phyloP scores from a whole-genome alignment of 371 early-diverging fungal genomes.

The Syncephalastrum racemosum region DNA sequence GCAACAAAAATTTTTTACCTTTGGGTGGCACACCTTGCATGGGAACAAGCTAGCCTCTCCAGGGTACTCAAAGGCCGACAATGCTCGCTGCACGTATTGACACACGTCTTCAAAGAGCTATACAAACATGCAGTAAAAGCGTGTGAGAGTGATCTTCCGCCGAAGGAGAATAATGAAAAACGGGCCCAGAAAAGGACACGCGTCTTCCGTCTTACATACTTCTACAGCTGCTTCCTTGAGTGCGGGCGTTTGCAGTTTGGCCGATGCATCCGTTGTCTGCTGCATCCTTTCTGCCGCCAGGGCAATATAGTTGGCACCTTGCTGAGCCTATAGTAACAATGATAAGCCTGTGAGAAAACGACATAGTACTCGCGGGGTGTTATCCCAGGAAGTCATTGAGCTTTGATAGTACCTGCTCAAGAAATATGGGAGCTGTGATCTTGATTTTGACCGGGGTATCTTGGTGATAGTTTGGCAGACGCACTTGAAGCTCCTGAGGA shows the following conservation, averaged over 20 bases:
- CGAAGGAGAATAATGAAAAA: not conserved
- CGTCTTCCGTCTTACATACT: constrained; percentile 14
- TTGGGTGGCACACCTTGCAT: constrained; percentile 52
- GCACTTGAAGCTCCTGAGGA: constrained; percentile 38
- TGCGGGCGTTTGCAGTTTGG: constrained; percentile 11
- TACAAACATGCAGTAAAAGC: not conserved
- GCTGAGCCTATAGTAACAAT: constrained; percentile 26
- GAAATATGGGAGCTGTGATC: constrained; percentile 21
- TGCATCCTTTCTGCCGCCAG: constrained; percentile 28
- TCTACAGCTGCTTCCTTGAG: constrained; percentile 31
- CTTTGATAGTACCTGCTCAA: constrained; percentile 33
- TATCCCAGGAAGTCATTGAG: no score
- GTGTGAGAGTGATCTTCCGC: not conserved
- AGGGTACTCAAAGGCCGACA: constrained; percentile 43
- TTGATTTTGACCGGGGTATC: constrained; percentile 31
- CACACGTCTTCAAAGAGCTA: constrained; percentile 41
- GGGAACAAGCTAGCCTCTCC: constrained; percentile 42
- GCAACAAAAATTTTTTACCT: constrained; percentile 21
- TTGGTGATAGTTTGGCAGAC: constrained; percentile 31
- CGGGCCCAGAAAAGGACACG: not conserved
- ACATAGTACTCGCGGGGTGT: not conserved
- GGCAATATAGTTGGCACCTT: constrained; percentile 34
- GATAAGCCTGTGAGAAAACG: not conserved
- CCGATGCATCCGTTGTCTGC: constrained; percentile 1
- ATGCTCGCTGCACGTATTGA: constrained; percentile 34